Percentiles rank a stretch among this genome's conserved stretches.
These are phyloP conservation scores for Achaetomiella virescens DNA, from an alignment of 495 filamentous ascomycete genomes.

Conservation along the genomic window DNA sequence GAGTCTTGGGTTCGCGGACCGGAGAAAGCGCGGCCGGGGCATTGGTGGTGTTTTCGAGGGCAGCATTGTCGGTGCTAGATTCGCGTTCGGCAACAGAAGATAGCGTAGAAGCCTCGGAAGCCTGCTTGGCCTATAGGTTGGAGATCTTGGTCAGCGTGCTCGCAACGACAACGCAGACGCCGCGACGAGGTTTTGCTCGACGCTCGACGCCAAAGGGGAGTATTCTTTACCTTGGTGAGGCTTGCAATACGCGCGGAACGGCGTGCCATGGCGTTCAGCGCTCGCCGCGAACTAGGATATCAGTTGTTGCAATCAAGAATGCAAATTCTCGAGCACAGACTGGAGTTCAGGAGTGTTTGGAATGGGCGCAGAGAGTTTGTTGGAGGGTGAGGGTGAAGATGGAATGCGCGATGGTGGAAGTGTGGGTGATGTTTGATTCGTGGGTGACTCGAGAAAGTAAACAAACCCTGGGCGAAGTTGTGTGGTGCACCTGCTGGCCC, in stretches of 20 bases:
- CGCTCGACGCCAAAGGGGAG: not conserved
- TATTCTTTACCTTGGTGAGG: constrained; percentile 35
- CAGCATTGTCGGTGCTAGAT: constrained; percentile 22
- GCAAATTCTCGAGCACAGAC: not conserved
- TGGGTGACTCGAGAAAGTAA: constrained; percentile 21
- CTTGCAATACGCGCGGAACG: constrained; percentile 47
- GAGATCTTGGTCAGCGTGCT: constrained; percentile 5
- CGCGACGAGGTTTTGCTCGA: not conserved
- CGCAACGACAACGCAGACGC: constrained; percentile 8
- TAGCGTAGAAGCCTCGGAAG: constrained; percentile 27
- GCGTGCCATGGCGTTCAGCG: constrained; percentile 32
- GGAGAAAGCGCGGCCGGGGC: constrained; percentile 38
- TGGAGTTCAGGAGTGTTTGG: constrained; percentile 10
- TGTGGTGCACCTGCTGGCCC: not conserved
- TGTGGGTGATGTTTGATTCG: constrained; percentile 28
- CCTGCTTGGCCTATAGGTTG: constrained; percentile 14
- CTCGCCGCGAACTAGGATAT: not conserved
- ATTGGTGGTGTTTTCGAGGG: not conserved
- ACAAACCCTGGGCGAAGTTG: constrained; percentile 22
- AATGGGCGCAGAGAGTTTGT: constrained; percentile 21
- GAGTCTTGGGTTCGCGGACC: constrained; percentile 34
- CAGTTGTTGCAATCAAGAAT: not conserved
- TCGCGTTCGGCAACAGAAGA: constrained; percentile 41
- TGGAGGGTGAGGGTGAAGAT: constrained; percentile 17
- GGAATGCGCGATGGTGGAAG: constrained; percentile 5